Base-by-base conservation (phyloP, 345 rosid species). In the Rhodamnia rubescens region DNA sequence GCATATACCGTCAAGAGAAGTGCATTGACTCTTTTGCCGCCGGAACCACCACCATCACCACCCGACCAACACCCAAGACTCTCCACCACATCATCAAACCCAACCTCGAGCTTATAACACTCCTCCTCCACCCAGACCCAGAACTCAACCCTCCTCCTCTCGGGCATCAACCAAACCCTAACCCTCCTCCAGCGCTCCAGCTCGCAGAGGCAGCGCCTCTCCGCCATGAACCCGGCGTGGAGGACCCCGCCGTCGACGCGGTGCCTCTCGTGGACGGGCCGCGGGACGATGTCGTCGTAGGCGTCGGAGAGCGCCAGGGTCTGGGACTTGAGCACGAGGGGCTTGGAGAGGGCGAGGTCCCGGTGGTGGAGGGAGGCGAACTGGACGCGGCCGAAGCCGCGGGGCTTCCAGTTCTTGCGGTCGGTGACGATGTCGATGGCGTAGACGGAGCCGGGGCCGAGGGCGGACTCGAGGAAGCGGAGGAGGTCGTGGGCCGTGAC, bases 121-220 rank as follows among this genome's bases (percentile, higher is more conserved):
- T 85, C 92, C 8, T 82, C 90, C 91, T 88, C 87, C 47, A 93
- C 87, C 98, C 98, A 95, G 56, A 93, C 87, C 98, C 98, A 95
- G 56, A 95, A 92, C 92, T 97, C 98, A 15, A 93, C 78, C 86
- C 92, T 92, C 82, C 90, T 88, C 89, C 91, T 91, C 88, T 92
- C 98, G 9, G 94, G 96, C 95, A 96, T 88, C 50, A 95, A 55
- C 99, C 98, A 97, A n/a, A 92, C 92, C 89, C 95, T 93, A 22
- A 94, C 96, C 11, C 92, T 91, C 58, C 90, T 90, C 96, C 95
- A 94, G 15, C 56, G 87, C 85, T 93, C 94, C 88, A 97, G 85
- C 82, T 91, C 95, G 89, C 91, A 89, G 85, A 95, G 85, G 52
- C 47, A 22, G 84, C 87, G 88, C 24, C 86, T 90, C 11, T 87